These are phyloP conservation scores for Phytophthora foliorum DNA, from an alignment of 352 stramenopile genomes.

Conservation along the genomic window DNA sequence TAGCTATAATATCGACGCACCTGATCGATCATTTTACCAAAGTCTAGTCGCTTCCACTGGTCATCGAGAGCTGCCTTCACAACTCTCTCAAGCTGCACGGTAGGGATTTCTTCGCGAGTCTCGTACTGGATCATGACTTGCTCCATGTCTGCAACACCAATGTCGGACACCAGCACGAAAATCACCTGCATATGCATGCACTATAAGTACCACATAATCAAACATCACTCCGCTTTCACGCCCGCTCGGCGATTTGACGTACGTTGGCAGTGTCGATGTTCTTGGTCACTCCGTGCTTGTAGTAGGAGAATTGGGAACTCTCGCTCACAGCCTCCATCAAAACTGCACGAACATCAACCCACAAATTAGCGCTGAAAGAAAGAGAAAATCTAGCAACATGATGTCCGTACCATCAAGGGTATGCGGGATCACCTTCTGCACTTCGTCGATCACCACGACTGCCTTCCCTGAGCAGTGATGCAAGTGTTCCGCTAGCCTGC, in stretches of 20 bases:
- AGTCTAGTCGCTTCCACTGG: conserved; percentile 91
- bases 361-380: not conserved
- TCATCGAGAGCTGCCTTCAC: conserved; percentile 85
- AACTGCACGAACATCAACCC: conserved; percentile 40
- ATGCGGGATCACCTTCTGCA: conserved; percentile 93
- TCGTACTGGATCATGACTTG: conserved; percentile 87
- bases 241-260: conserved; percentile 14
- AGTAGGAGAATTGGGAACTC: conserved; percentile 79
- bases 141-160: conserved; percentile 87
- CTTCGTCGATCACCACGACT: conserved; percentile 93
- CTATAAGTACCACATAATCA: conserved; percentile 23
- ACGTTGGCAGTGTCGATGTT: conserved; percentile 82
- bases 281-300: conserved; percentile 72
- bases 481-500: conserved; percentile 83
- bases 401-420: conserved; percentile 81
- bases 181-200: conserved; percentile 62
- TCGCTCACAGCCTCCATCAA: conserved; percentile 82
- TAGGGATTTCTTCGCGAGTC: conserved; percentile 72
- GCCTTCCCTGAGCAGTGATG: conserved; percentile 86
- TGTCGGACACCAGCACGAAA: conserved; percentile 92
- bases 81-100: conserved; percentile 66
- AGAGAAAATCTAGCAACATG: conserved; percentile 1
- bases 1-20: conserved; percentile 27
- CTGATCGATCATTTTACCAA: conserved; percentile 92
- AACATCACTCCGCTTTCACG: not conserved